Percentiles rank a stretch among this genome's conserved stretches.
These are phyloP conservation scores for Chrysochromulina parva DNA, from an alignment of 78 protist species.

Conservation along the genomic window DNA sequence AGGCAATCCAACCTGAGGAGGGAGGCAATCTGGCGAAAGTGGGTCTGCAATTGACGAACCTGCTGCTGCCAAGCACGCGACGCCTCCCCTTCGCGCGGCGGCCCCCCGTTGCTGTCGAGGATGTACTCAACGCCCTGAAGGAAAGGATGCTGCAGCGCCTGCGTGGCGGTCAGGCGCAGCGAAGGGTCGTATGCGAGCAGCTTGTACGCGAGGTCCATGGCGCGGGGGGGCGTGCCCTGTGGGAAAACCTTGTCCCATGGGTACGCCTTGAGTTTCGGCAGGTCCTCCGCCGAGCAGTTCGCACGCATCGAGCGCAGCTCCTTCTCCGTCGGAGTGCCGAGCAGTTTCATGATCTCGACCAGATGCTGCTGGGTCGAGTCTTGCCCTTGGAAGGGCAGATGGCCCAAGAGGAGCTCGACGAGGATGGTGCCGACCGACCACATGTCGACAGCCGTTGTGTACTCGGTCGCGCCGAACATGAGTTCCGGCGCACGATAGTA, in stretches of 20 bases:
- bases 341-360: slow-evolving; percentile 96
- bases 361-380: slow-evolving; percentile 91
- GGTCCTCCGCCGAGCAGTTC: neutral
- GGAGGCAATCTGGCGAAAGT: too few species aligned
- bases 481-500: slow-evolving; percentile 99
- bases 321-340: slow-evolving; percentile 10
- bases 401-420: slow-evolving; percentile 90
- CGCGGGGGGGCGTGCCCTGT: neutral
- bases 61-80: too few species aligned
- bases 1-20: too few species aligned
- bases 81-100: too few species aligned
- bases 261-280: neutral
- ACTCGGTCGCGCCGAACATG: slow-evolving; percentile 96
- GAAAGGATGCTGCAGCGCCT: too few species aligned
- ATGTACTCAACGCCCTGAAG: too few species aligned
- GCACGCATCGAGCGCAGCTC: neutral
- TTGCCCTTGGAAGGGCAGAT: slow-evolving; percentile 95
- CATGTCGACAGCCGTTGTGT: slow-evolving; percentile 87
- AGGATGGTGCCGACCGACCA: slow-evolving; percentile 87
- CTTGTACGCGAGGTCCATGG: neutral
- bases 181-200: neutral
- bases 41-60: too few species aligned
- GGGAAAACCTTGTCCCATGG: slow-evolving; percentile 7
- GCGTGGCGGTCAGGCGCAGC: neutral
- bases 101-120: too few species aligned